Evolutionary conservation across 2,329 filamentous ascomycete genomes (phyloP).

Genomic region (Aspergillus luchuensis): DNA sequence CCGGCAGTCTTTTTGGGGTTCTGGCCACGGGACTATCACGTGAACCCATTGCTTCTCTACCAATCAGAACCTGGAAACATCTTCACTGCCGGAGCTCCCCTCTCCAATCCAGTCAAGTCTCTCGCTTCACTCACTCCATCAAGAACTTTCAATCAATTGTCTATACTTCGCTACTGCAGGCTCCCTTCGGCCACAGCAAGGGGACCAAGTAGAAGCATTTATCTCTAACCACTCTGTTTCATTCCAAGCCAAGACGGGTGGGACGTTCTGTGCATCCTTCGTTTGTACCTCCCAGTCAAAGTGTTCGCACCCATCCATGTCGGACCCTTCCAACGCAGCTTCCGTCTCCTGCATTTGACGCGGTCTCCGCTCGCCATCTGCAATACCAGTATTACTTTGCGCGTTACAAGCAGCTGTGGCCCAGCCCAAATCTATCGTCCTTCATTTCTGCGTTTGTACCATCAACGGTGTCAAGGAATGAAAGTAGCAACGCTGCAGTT

Average conservation of each 20-base stretch:
- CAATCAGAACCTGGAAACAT: background rate
- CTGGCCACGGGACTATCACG: background rate
- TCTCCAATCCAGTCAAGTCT: background rate
- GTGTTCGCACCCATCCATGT: background rate
- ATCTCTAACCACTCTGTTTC: no score
- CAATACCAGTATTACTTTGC: background rate
- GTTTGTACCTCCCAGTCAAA: background rate
- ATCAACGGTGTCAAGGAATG: constrained; percentile 36
- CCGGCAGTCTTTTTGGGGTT: background rate
- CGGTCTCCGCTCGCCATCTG: background rate
- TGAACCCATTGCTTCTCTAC: background rate
- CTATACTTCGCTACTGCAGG: no score
- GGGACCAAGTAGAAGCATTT: background rate
- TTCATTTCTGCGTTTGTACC: background rate
- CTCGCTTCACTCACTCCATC: no score
- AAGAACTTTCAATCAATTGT: no score
- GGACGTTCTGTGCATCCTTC: background rate
- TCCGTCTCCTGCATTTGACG: background rate
- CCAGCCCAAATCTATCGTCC: background rate
- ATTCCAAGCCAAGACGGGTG: background rate
- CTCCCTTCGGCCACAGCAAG: background rate
- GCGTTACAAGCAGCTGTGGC: background rate
- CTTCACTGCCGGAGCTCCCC: background rate
- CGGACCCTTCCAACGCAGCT: background rate
- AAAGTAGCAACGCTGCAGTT: constrained; percentile 52